Conservation (phyloP, 106 monocot genomes). For the Dioscorea alata region DNA sequence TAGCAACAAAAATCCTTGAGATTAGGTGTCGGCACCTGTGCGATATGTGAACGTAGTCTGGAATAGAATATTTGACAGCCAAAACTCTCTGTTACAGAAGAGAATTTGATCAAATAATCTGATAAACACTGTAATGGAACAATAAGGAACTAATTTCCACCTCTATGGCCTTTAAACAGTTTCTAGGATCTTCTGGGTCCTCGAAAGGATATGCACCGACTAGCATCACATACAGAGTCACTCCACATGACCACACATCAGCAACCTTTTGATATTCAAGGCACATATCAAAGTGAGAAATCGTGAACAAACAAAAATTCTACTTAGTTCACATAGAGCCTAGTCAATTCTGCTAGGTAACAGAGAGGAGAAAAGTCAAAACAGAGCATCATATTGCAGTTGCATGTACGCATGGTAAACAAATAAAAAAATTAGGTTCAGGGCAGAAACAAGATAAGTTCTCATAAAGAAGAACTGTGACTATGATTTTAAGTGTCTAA, state of each 20-base stretch:
- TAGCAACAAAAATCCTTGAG: conserved; percentile 14
- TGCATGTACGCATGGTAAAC: too few relatives aligned
- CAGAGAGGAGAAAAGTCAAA: too few relatives aligned
- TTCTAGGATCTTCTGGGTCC: conserved; percentile 70
- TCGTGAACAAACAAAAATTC: not conserved
- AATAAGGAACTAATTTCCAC: conserved; percentile 8
- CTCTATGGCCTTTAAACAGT: conserved; percentile 68
- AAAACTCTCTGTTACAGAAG: conserved; percentile 63
- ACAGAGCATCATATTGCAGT: too few relatives aligned
- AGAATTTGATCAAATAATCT: not conserved
- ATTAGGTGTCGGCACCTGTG: conserved; percentile 9
- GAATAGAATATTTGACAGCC: conserved; percentile 19
- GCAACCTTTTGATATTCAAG: conserved; percentile 32
- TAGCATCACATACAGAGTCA: conserved; percentile 76
- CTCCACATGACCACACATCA: conserved; percentile 86
- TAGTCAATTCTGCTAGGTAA: too few relatives aligned
- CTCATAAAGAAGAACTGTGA: too few relatives aligned
- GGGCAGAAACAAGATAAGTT: too few relatives aligned
- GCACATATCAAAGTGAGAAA: not conserved
- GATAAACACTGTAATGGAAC: not conserved
- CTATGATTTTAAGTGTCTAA: too few relatives aligned
- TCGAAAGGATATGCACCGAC: conserved; percentile 81
- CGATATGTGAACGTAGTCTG: conserved; percentile 15
- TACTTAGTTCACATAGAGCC: too few relatives aligned
- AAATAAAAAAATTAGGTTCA: too few relatives aligned